Percentiles rank a stretch among this genome's conserved stretches.
These are phyloP conservation scores for Hura crepitans DNA, from an alignment of 441 rosid species.

Conservation along the genomic window DNA sequence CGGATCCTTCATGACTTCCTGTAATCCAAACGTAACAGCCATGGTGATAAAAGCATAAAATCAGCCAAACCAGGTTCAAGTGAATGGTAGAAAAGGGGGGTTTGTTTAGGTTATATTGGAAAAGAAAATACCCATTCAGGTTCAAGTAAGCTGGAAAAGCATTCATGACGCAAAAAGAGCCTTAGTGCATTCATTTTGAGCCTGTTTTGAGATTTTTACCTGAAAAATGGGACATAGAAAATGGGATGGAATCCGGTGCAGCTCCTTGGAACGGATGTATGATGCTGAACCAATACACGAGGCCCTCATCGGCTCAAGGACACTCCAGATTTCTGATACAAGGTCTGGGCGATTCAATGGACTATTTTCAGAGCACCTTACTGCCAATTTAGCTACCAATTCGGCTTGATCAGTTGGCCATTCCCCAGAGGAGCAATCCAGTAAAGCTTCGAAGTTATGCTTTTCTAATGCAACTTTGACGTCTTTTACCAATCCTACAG, in stretches of 20 bases:
- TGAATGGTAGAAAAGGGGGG: too few relatives aligned
- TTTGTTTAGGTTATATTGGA: too few relatives aligned
- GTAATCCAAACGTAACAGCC: constrained; percentile 21
- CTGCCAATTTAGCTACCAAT: constrained; percentile 56
- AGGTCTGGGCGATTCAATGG: constrained; percentile 54
- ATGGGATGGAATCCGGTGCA: constrained; percentile 57
- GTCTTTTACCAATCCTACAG: constrained; percentile 44
- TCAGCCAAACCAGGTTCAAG: not conserved
- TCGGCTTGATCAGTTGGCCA: constrained; percentile 63
- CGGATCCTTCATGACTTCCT: constrained; percentile 89
- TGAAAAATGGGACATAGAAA: constrained; percentile 88
- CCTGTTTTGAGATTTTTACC: constrained; percentile 37
- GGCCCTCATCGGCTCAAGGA: constrained; percentile 50
- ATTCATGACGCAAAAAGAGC: not conserved
- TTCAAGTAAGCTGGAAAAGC: too few relatives aligned
- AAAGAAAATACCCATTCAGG: too few relatives aligned
- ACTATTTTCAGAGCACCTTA: constrained; percentile 59
- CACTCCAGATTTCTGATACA: constrained; percentile 42
- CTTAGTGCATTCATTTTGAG: too few relatives aligned
- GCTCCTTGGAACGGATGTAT: constrained; percentile 37
- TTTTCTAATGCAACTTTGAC: constrained; percentile 62
- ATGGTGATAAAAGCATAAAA: not conserved
- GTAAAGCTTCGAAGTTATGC: constrained; percentile 45
- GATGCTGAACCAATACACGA: constrained; percentile 32
- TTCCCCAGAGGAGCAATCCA: constrained; percentile 73